Percentiles rank a stretch among this genome's conserved stretches.
phyloP scores from a whole-genome alignment of 2,329 filamentous ascomycete species.

The Verticillium longisporum region DNA sequence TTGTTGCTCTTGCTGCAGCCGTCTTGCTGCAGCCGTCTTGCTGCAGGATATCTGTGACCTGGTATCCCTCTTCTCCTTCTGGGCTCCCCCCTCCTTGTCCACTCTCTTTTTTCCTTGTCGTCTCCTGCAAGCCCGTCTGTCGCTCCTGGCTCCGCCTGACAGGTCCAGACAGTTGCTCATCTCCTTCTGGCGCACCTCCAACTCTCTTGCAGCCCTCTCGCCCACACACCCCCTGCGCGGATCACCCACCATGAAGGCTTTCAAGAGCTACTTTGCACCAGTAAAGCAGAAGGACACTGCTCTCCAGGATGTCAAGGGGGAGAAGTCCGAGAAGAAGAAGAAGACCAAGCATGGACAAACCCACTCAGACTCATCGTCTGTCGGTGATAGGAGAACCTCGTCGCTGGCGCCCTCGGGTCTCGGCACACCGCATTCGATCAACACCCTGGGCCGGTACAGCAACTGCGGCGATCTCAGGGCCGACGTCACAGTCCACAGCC shows the following conservation, averaged over 20 bases:
- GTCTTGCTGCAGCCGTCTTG: not conserved
- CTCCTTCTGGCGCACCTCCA: not conserved
- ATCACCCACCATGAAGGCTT: constrained; percentile 8
- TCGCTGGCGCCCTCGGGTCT: not conserved
- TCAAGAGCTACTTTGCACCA: constrained; percentile 11
- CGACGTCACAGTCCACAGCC: constrained; percentile 10
- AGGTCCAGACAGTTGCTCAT: not conserved
- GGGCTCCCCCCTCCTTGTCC: not conserved
- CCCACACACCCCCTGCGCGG: not conserved
- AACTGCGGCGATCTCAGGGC: constrained; percentile 8
- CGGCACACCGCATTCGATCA: constrained; percentile 6
- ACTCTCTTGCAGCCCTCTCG: not conserved
- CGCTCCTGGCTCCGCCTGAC: not conserved
- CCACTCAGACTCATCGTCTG: not conserved
- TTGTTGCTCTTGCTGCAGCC: not conserved
- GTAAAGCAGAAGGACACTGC: not conserved
- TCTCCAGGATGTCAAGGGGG: not conserved
- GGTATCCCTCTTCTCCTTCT: not conserved
- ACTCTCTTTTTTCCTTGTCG: not conserved
- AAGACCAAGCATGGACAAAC: not conserved
- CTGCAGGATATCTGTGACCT: not conserved
- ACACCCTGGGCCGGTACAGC: constrained; percentile 9
- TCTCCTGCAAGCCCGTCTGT: not conserved
- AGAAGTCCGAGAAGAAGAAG: constrained; percentile 5
- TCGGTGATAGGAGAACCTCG: constrained; percentile 4